Base-by-base conservation (phyloP, 257 asterid genomes). In the Solanum lycopersicoides region DNA sequence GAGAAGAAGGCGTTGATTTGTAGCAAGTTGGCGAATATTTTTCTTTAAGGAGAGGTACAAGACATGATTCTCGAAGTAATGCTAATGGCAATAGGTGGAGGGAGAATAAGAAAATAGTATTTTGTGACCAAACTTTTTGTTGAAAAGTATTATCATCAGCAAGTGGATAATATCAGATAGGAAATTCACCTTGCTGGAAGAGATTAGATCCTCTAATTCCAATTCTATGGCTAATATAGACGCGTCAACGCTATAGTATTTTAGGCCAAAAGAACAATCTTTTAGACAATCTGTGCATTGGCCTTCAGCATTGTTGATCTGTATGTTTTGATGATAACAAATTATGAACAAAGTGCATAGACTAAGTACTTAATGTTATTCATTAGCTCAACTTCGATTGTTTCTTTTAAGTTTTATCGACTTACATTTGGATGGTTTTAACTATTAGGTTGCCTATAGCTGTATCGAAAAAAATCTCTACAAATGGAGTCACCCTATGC, bases 191-290 rank as follows among this genome's bases (percentile, higher is more conserved):
- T 91, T 90, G 92, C 93, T 94, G 84, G 93, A 84, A 91, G 90
- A 94, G 95, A 95, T 82, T 94, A 82, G 96, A 94, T 95, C 93
- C 95, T 32, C 91, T 69, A 89, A 89, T 88, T 92, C 90, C 87
- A 84, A 89, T 63, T 91, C 87, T 86, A 82, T 87, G 86, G 87
- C 90, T 91, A 89, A 87, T 93, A 90, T 89, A 90, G 32, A 86
- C 18, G 74, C 88, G 87, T 93, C 85, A 91, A 89, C 84, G 71
- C 83, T 44, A 77, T 77, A 85, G 88, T 85, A 77, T 90, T 90
- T 88, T 68, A 92, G 73, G 66, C 88, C 21, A 5, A 59, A 4
- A 50, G 41, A 72, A 18, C 21, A 50, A 47, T 47, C 59, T 47
- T 14, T 13, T 47, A 13, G 59, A 14, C 59, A 15, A 50, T 50